Evolutionary conservation across 352 stramenopile genomes (phyloP).

Genomic region (Globisporangium nagaii): DNA sequence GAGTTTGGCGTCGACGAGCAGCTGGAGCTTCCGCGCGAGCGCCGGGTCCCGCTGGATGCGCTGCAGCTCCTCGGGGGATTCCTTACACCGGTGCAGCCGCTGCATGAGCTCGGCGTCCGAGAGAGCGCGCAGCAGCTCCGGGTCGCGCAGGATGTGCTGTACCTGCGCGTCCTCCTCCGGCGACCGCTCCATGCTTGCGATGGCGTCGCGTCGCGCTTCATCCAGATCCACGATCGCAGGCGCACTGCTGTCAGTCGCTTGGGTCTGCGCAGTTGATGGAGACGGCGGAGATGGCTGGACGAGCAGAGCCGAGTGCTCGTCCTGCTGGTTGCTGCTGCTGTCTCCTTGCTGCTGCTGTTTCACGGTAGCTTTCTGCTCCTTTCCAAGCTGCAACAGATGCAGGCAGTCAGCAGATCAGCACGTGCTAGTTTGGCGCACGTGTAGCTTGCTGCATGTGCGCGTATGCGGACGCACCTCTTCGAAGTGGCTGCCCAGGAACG

Average conservation of each 20-base stretch:
- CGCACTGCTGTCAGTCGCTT: neutral
- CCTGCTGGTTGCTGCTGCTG: neutral
- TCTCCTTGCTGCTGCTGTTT: conserved; percentile 12
- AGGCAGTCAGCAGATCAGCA: no score
- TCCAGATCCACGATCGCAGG: conserved; percentile 60
- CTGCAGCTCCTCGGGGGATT: conserved; percentile 35
- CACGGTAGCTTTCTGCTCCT: conserved; percentile 16
- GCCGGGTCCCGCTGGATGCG: conserved; percentile 31
- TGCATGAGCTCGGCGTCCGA: conserved; percentile 57
- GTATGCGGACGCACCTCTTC: conserved; percentile 42
- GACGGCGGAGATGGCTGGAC: neutral
- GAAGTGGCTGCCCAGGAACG: conserved; percentile 68
- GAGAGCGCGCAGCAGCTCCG: conserved; percentile 52
- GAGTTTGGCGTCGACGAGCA: conserved; percentile 52
- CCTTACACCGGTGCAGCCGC: conserved; percentile 34
- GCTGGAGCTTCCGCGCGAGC: conserved; percentile 42
- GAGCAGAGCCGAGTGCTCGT: neutral
- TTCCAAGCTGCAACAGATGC: conserved; percentile 26
- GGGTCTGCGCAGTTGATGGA: neutral
- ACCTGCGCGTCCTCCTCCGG: conserved; percentile 64
- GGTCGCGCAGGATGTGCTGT: conserved; percentile 57
- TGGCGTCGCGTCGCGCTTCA: conserved; percentile 38
- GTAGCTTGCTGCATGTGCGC: no score
- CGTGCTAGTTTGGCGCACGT: no score
- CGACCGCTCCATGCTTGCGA: conserved; percentile 49